phyloP scores from a whole-genome alignment of 116 monocot genomes.

The Posidonia oceanica region DNA sequence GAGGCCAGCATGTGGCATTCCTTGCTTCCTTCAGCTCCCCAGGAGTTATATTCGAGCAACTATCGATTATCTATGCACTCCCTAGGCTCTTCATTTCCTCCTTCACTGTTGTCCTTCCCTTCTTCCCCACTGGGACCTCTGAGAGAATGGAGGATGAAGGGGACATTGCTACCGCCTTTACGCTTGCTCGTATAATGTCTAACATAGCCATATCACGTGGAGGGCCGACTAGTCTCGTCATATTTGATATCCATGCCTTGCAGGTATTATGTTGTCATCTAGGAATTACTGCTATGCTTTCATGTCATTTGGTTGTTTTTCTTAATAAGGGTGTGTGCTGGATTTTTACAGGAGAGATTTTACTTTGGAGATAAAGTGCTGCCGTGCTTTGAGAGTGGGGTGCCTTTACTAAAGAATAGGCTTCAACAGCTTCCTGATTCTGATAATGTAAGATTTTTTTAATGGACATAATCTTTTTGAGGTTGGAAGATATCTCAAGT shows the following conservation, averaged over 20 bases:
- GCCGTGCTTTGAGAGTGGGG: constrained; percentile 94
- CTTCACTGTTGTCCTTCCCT: constrained; percentile 82
- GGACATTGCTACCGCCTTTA: constrained; percentile 87
- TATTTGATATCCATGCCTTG: constrained; percentile 92
- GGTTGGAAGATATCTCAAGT: neutral
- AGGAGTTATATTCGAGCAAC: constrained; percentile 82
- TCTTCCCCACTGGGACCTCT: constrained; percentile 82
- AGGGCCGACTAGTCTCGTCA: constrained; percentile 81
- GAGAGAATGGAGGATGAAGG: constrained; percentile 99
- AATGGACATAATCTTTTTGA: neutral
- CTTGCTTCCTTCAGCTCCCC: constrained; percentile 97
- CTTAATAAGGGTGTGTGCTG: neutral
- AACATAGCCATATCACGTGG: constrained; percentile 92
- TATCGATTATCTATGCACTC: constrained; percentile 79
- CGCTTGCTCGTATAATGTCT: constrained; percentile 80
- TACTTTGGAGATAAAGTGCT: constrained; percentile 94
- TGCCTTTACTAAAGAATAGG: constrained; percentile 76
- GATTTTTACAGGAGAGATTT: constrained; percentile 65
- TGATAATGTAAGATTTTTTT: constrained; percentile 57
- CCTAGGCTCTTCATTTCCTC: constrained; percentile 87
- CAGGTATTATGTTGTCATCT: constrained; percentile 22
- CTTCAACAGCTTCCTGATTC: constrained; percentile 94
- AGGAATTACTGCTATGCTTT: neutral
- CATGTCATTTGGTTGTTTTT: neutral
- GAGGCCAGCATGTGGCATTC: constrained; percentile 90